phyloP scores from a whole-genome alignment of 495 filamentous ascomycete species.

The Penicillium psychrofluorescens region DNA sequence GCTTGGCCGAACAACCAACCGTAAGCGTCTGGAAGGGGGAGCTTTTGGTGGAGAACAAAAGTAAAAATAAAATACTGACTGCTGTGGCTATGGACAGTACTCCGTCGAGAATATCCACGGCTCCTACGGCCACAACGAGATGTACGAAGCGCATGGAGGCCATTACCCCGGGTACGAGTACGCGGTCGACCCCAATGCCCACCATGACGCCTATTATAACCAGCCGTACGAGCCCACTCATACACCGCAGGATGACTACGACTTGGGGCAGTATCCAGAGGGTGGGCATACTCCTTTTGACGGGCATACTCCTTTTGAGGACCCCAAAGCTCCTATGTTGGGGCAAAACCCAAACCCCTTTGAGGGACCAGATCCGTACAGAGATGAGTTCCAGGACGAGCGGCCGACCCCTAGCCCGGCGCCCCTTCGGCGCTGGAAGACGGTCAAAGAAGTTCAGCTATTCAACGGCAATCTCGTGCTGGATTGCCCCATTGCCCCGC shows the following conservation, averaged over 20 bases:
- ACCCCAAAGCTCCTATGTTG: conserved; percentile 52
- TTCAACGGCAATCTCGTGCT: conserved; percentile 97
- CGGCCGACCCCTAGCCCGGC: conserved; percentile 52
- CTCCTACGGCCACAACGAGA: conserved; percentile 63
- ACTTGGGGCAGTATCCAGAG: conserved; percentile 43
- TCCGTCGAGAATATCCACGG: conserved; percentile 71
- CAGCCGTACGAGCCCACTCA: conserved; percentile 65
- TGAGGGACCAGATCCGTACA: conserved; percentile 44
- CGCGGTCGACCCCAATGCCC: conserved; percentile 68
- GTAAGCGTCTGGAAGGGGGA: conserved; percentile 36
- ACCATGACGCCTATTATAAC: conserved; percentile 81
- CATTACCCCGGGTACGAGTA: conserved; percentile 55
- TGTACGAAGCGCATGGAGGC: conserved; percentile 49
- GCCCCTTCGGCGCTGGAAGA: conserved; percentile 90
- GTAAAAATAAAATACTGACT: too few relatives aligned
- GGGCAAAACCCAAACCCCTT: conserved; percentile 43
- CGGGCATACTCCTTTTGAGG: conserved; percentile 51
- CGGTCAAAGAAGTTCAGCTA: conserved; percentile 93
- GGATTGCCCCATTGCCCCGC: conserved; percentile 92
- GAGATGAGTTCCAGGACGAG: conserved; percentile 38
- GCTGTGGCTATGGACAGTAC: conserved; percentile 39
- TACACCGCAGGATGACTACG: conserved; percentile 50
- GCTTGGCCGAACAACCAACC: conserved; percentile 64
- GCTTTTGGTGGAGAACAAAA: background rate
- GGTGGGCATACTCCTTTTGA: conserved; percentile 47